Evolutionary conservation across 169 alveolate genomes (phyloP), one percentile per base, ranked within the genome.

Genomic region (Eimeria falciformis): DNA sequence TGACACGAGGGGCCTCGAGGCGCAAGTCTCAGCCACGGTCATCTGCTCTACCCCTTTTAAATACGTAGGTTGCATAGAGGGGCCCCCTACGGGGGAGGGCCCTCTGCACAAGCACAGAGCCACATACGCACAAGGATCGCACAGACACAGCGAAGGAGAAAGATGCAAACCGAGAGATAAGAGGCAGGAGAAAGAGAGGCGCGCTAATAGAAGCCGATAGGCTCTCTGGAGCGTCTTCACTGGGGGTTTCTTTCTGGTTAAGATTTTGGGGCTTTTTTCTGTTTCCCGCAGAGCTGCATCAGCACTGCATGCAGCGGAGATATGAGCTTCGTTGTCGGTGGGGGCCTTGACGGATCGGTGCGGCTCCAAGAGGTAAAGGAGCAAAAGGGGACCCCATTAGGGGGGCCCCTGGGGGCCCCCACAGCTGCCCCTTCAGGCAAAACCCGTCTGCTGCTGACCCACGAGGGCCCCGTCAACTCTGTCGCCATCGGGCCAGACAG

Each of bases 321-420:
- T 23, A 66, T 66, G 78, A 66, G 45, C 5, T 2, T 11, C 12
- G 78, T 66, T 2, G 33, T 23, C 5, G 78, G 46, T 21, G 78
- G 78, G 11, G 23, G 12, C 43, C 78, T 66, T 2, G 43, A 66
- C 12, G 78, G 78, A 4, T 66, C 78, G 33, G 78, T 66, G 47
- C 78, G 43, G 47, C 78, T n/a, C n/a, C n/a, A n/a, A n/a, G n/a
- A n/a, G n/a, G n/a, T n/a, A n/a, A n/a, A n/a, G n/a, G n/a, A n/a
- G n/a, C n/a, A n/a, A n/a, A n/a, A n/a, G n/a, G n/a, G n/a, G n/a
- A n/a, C n/a, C n/a, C n/a, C n/a, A n/a, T n/a, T n/a, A n/a, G n/a
- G n/a, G n/a, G n/a, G n/a, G n/a, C 82, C 82, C 58, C 56, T 25
- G 82, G 71, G 71, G 71, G 71, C 71, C 71, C 71, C 27, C 71